phyloP scores from a whole-genome alignment of 345 rosid genomes.

The Eucalyptus polyanthemos region DNA sequence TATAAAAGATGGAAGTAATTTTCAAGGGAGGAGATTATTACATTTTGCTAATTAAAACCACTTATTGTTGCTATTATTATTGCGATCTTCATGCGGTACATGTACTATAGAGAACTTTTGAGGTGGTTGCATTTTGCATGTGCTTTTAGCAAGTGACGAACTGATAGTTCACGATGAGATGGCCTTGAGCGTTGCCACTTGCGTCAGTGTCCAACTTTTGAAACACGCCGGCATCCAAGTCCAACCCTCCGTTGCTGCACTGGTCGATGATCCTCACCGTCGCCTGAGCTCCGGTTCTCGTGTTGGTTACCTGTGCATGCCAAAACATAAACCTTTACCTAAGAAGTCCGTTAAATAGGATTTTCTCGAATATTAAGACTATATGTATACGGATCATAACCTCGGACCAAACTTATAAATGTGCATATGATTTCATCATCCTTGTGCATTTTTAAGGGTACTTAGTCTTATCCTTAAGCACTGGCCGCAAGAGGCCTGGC shows the following conservation, averaged over 20 bases:
- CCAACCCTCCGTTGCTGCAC: conserved; percentile 41
- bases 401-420: neutral
- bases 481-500: neutral
- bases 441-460: neutral
- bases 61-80: neutral
- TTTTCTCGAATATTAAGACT: neutral
- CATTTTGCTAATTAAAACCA: neutral
- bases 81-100: neutral
- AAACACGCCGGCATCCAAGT: conserved; percentile 27
- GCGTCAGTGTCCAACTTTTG: conserved; percentile 19
- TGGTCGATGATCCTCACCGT: conserved; percentile 43
- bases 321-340: neutral
- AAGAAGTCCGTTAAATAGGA: neutral
- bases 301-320: conserved; percentile 25
- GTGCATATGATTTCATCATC: neutral
- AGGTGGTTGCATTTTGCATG: neutral
- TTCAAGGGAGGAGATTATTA: neutral
- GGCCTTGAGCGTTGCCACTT: conserved; percentile 15
- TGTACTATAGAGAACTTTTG: neutral
- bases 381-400: neutral
- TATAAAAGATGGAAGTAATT: neutral
- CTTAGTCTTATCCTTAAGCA: neutral
- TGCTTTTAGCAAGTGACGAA: conserved; percentile 13
- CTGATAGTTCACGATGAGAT: conserved; percentile 33
- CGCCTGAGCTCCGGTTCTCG: conserved; percentile 13